Evolutionary conservation across 768 basidiomycete species (phyloP), one percentile per base, ranked within the genome.

Genomic region (Xerocomus brunneocitrinus): DNA sequence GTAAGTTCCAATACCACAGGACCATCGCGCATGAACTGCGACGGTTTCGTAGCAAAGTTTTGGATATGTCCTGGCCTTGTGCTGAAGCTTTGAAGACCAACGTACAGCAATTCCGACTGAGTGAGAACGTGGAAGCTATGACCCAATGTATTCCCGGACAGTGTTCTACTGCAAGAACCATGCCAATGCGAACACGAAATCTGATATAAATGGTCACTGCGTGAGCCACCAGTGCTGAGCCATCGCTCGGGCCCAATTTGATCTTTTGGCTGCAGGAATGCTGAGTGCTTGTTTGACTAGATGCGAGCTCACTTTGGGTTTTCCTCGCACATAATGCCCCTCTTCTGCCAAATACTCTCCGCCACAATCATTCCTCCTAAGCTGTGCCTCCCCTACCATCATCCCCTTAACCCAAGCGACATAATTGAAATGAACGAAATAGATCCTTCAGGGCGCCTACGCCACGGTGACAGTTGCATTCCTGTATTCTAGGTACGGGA

Each of bases 401-500:
- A 36, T 8, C 36, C 36, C 38, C 34, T 22, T 19, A 8, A 39
- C 38, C 38, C 8, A 39, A 39, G 19, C 38, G 19, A 39, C 8
- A 16, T 10, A 8, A 39, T 39, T 22, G 6, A 39, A 19, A 22
- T 39, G 19, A 39, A 39, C 19, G n/a, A 36, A 36, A 39, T 39
- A 39, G 38, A 22, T 39, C 38, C 31, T 24, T 47, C 38, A 27
- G 2, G 5, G 2, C 1, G n/a, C 32, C 39, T 53, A 57, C 34
- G 39, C 54, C n/a, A 58, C 54, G 5, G 38, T 30, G 9, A 68
- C 56, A 1, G 60, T 53, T 27, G 52, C 56, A 9, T 56, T 59
- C 47, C 46, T 58, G 50, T 40, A 62, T 47, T 66, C 65, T 5
- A 68, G 43, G 24, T 61, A 53, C 31, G 64, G 55, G 27, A 43